These are phyloP conservation scores for Plasmodium blacklocki DNA, from an alignment of 169 alveolate species.

Conservation along the genomic window DNA sequence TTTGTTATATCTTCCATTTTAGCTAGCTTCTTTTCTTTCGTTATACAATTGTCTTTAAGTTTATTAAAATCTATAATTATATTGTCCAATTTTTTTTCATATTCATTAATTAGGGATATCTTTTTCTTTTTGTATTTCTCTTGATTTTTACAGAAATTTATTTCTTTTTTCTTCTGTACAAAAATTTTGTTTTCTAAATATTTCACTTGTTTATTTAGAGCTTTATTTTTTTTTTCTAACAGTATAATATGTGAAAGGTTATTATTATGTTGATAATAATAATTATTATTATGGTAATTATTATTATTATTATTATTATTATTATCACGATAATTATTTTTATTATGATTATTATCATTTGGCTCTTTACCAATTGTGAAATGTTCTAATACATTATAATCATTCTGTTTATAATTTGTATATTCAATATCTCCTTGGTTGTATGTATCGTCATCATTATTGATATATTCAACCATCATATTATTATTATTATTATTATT, in stretches of 20 bases:
- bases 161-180: conserved; percentile 55
- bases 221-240: conserved; percentile 14
- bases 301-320: not conserved
- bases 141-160: conserved; percentile 11
- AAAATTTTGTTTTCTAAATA: conserved; percentile 40
- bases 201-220: conserved; percentile 24
- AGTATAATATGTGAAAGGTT: not conserved
- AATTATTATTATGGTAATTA: not conserved
- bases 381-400: no score
- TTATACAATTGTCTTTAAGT: conserved; percentile 28
- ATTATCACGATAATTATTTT: not conserved
- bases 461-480: no score
- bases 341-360: not conserved
- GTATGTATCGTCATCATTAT: no score
- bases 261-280: no score
- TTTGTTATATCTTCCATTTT: conserved; percentile 50
- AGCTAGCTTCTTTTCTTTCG: conserved; percentile 51
- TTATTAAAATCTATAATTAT: conserved; percentile 52
- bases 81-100: conserved; percentile 61
- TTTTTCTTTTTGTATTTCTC: conserved; percentile 56
- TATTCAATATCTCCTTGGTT: no score
- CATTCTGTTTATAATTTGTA: no score
- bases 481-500: no score
- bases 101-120: conserved; percentile 26
- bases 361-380: not conserved